A percentile compares a stretch with the other conserved stretches of the same genome.
These are phyloP conservation scores for Papiliotrema terrestris DNA, from an alignment of 1,284 basidiomycete species.

Conservation along the genomic window DNA sequence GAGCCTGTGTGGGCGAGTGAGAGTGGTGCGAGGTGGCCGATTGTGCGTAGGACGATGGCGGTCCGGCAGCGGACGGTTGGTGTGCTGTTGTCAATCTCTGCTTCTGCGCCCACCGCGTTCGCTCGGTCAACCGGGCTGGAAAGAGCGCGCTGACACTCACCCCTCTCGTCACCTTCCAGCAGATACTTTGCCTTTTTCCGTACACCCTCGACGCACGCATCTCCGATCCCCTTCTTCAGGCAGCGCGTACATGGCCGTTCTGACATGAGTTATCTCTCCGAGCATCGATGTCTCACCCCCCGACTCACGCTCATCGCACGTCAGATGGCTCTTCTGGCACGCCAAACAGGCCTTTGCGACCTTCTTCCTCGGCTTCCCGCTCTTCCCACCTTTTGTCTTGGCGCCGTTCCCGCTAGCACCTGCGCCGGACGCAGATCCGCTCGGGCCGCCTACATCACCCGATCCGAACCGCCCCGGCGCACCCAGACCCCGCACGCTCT, in stretches of 20 bases:
- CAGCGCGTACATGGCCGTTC: slow-evolving; percentile 93
- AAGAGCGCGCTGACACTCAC: slow-evolving; percentile 52
- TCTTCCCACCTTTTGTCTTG: slow-evolving; percentile 3
- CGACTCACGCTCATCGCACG: slow-evolving; percentile 85
- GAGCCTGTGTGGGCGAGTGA: not conserved
- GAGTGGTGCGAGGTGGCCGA: not conserved
- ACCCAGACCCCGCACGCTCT: not conserved
- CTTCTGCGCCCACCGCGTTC: no score
- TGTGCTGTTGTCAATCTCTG: no score
- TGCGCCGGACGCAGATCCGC: not conserved
- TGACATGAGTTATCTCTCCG: slow-evolving; percentile 39
- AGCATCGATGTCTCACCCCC: not conserved
- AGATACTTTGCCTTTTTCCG: slow-evolving; percentile 98
- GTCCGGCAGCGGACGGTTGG: no score
- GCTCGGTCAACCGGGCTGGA: no score
- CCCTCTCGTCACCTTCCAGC: slow-evolving; percentile 83
- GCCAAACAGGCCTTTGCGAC: slow-evolving; percentile 72
- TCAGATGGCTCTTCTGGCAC: slow-evolving; percentile 91
- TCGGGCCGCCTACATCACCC: not conserved
- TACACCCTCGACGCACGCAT: slow-evolving; percentile 86
- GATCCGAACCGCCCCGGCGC: not conserved
- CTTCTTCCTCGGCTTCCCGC: slow-evolving; percentile 43
- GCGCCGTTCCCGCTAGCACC: not conserved
- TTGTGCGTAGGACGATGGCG: not conserved
- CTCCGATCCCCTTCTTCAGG: slow-evolving; percentile 85